Evolutionary conservation across 2,329 filamentous ascomycete species (phyloP), one percentile per base, ranked within the genome.

Genomic region (Ceratocystis harringtonii): DNA sequence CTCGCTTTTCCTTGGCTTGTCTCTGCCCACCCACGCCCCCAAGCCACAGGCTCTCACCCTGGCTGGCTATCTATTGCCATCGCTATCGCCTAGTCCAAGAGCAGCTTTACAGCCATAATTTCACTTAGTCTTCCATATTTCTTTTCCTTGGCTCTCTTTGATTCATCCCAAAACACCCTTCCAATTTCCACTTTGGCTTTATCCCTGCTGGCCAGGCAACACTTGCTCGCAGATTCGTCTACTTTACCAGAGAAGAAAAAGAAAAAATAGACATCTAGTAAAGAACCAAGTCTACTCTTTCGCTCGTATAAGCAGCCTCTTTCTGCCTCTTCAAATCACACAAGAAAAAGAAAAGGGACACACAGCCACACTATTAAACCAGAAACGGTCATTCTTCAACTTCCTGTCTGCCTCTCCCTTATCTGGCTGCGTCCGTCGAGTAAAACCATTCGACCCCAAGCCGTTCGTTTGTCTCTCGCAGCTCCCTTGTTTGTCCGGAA

Each of bases 401-500:
- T 19, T 36, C 17, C 25, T 36, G 8, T n/a, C 25, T n/a, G 36
- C n/a, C 17, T 58, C 55, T 58, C 55, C 55, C 55, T 58, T 58
- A 32, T 58, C 28, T 58, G 19, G n/a, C 25, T 58, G 55, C 55
- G 55, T 58, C 15, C 25, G 55, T 30, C 55, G 25, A 36, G 55
- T 52, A 52, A 10, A 22, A 52, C 12, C 48, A 36, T 36, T 58
- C 30, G 28, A 36, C 55, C 28, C 22, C 22, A 58, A 58, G 28
- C 17, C 30, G 55, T 32, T 58, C 55, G 55, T 58, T 58, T 58
- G 55, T 58, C 55, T 58, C 55, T n/a, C 55, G 32, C 55, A 19
- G 30, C 55, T 58, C 55, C 55, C 55, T 58, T 36, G 60, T 30
- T 62, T 62, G 25, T 62, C 60, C 41, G 60, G 55, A 58, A n/a